A percentile compares a stretch with the other conserved stretches of the same genome.
These are phyloP conservation scores for Boletus pseudopeckii DNA, from an alignment of 768 basidiomycete species.

Conservation along the genomic window DNA sequence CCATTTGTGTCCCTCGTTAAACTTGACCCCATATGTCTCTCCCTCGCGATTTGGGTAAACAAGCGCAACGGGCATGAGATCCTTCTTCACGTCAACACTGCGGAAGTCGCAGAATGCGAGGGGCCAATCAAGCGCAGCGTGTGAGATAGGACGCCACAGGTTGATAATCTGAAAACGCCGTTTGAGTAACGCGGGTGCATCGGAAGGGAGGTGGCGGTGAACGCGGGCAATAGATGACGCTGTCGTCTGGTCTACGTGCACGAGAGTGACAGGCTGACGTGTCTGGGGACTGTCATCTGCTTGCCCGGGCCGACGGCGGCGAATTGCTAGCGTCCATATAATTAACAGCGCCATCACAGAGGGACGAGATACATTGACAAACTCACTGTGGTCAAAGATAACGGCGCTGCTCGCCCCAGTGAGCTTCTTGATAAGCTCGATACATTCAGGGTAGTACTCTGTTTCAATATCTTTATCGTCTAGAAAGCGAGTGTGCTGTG, in stretches of 20 bases:
- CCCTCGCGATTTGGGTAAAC: conserved; percentile 42
- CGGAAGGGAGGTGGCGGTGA: conserved; percentile 38
- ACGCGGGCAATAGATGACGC: conserved; percentile 40
- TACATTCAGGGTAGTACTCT: conserved; percentile 40
- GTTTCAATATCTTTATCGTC: conserved; percentile 35
- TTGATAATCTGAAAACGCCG: conserved; percentile 53
- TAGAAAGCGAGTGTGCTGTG: conserved; percentile 31
- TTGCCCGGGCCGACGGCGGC: conserved; percentile 38
- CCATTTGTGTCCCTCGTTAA: conserved; percentile 41
- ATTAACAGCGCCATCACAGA: neutral
- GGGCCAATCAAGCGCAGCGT: conserved; percentile 46
- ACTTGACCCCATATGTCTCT: conserved; percentile 40
- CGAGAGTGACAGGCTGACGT: conserved; percentile 41
- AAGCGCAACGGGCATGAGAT: conserved; percentile 38
- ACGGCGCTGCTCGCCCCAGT: conserved; percentile 39
- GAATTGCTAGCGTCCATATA: conserved; percentile 34
- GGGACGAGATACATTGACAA: too few species aligned
- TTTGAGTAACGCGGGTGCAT: conserved; percentile 38
- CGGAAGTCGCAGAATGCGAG: conserved; percentile 48
- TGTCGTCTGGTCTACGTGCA: conserved; percentile 47
- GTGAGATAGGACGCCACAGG: conserved; percentile 50
- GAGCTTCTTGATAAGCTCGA: conserved; percentile 35
- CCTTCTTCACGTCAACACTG: conserved; percentile 36
- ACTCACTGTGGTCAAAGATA: conserved; percentile 42
- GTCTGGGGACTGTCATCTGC: conserved; percentile 35